Evolutionary conservation across 371 early-diverging fungal species (phyloP), one percentile per base, ranked within the genome.

Genomic region (Mortierella sp.): DNA sequence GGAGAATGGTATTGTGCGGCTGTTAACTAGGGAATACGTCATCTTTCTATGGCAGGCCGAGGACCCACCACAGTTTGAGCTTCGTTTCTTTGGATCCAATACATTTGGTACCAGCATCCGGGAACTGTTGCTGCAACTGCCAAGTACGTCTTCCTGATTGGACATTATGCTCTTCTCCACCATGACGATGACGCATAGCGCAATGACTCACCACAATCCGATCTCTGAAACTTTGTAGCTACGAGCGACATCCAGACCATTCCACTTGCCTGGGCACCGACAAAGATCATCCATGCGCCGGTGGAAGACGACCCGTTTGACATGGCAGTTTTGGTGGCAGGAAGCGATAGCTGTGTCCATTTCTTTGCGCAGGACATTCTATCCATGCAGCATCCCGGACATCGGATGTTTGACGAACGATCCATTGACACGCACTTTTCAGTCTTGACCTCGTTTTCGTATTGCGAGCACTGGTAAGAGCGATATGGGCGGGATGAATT

Each of bases 301-400:
- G 9, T 64, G 45, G 65, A 68, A 17, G 54, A 64, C 24, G 69
- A 76, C 37, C 69, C 69, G 1, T 76, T 68, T 39, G 69, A 76
- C 49, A 68, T 68, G 76, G 69, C 57, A 2, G 60, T 76, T 25
- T 40, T 76, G 21, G 65, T 76, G 14, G 76, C 64, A 14, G 69
- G 76, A 2, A 64, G 76, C 29, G 76, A 76, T n/a, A 68, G 64
- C 40, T 53, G 69, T 43, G 76, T 76, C 3, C 76, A 76, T 53
- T 44, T 57, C 39, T 76, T 68, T 47, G 55, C 65, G 13, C 64
- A 76, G 61, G 56, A 63, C 24, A 31, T 27, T 21, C 46, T 48
- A 12, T n/a, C 34, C n/a, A 34, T 51, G 12, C 7, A 22, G 1
- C 13, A 19, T 17, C 17, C 53, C 13, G 52, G 31, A 13, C 25